Conservation (phyloP, 768 basidiomycete species). For the Kwoniella mangroviensis region DNA sequence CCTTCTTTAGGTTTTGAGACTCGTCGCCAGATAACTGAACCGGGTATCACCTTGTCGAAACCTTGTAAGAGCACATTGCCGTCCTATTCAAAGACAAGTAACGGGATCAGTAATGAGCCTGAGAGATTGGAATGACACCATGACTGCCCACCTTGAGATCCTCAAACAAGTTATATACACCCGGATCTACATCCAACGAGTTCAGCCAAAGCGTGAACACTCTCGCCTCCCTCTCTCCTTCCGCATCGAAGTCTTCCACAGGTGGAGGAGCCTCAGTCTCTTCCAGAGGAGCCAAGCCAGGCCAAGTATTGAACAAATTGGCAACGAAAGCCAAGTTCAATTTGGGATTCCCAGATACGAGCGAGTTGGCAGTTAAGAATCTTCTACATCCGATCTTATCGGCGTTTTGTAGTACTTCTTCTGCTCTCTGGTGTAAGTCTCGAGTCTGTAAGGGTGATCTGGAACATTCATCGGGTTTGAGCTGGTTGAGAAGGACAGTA, state of each 20-base stretch:
- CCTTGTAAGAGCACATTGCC: constrained; percentile 90
- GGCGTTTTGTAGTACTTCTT: constrained; percentile 91
- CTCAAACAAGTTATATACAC: constrained; percentile 95
- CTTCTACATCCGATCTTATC: constrained; percentile 92
- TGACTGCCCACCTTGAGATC: constrained; percentile 70
- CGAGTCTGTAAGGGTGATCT: constrained; percentile 83
- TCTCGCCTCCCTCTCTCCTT: constrained; percentile 96
- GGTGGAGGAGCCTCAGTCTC: constrained; percentile 86
- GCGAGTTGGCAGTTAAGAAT: constrained; percentile 88
- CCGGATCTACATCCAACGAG: constrained; percentile 93
- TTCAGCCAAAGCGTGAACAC: constrained; percentile 99
- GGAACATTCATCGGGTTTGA: constrained; percentile 92
- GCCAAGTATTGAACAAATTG: constrained; percentile 97
- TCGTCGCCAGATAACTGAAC: constrained; percentile 89
- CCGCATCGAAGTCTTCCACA: constrained; percentile 97
- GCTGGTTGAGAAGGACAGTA: constrained; percentile 90
- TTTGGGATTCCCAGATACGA: constrained; percentile 92
- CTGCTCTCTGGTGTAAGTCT: constrained; percentile 82
- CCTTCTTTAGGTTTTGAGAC: constrained; percentile 91
- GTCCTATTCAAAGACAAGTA: constrained; percentile 58
- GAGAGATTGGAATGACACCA: background rate
- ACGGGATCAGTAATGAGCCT: background rate
- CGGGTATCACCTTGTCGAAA: constrained; percentile 92
- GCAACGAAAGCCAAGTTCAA: constrained; percentile 94
- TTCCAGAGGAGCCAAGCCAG: constrained; percentile 90